These are phyloP conservation scores for Neurospora sp. DNA, from an alignment of 495 filamentous ascomycete genomes.

Conservation along the genomic window DNA sequence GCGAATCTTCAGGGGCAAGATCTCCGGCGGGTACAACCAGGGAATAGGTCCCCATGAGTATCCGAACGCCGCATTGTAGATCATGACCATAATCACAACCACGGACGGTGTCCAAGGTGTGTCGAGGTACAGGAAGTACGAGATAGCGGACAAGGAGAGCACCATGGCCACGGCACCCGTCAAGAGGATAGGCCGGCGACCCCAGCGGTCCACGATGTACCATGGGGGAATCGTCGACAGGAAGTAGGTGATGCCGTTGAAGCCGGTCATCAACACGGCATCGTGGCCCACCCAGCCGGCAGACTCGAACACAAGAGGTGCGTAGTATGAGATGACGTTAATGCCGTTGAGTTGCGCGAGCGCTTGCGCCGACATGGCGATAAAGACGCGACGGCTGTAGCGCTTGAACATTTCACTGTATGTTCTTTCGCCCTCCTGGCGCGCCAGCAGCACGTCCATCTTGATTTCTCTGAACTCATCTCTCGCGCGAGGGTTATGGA, in stretches of 20 bases:
- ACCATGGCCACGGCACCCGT: conserved; percentile 88
- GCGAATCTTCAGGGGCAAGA: conserved; percentile 89
- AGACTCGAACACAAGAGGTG: conserved; percentile 90
- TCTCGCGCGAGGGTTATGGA: conserved; percentile 79
- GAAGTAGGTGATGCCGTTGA: conserved; percentile 89
- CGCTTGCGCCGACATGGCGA: conserved; percentile 97
- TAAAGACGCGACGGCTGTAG: conserved; percentile 86
- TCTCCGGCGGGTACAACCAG: conserved; percentile 97
- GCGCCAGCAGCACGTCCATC: conserved; percentile 86
- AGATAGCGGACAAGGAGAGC: conserved; percentile 80
- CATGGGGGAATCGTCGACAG: conserved; percentile 88
- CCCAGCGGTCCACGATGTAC: conserved; percentile 94
- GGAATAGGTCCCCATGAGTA: conserved; percentile 99
- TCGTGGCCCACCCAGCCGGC: conserved; percentile 86
- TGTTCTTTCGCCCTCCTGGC: conserved; percentile 86
- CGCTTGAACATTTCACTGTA: conserved; percentile 93
- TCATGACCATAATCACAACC: conserved; percentile 92
- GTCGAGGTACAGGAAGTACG: conserved; percentile 91
- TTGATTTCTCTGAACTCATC: conserved; percentile 98
- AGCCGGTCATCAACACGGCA: conserved; percentile 93
- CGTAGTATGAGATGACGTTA: conserved; percentile 99
- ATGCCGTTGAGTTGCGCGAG: conserved; percentile 96
- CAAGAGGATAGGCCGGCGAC: conserved; percentile 79
- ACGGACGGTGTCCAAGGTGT: conserved; percentile 63
- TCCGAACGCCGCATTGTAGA: conserved; percentile 96